Percentiles rank a stretch among this genome's conserved stretches.
These are phyloP conservation scores for Picochlorum sp. DNA, from an alignment of 139 green algal genomes.

Conservation along the genomic window DNA sequence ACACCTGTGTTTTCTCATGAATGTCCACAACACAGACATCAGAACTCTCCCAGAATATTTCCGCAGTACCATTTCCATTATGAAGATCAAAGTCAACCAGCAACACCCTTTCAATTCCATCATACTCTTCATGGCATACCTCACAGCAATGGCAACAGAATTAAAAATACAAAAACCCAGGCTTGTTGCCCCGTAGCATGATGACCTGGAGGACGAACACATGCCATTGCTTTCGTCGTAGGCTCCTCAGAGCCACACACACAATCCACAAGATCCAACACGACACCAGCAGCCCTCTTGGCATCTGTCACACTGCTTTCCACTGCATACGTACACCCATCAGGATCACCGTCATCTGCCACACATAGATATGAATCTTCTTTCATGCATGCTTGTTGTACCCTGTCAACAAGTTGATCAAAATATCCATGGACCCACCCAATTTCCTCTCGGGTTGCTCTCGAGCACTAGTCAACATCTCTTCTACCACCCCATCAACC, in stretches of 20 bases:
- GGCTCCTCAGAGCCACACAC: neutral
- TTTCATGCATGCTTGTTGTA: neutral
- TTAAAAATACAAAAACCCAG: constrained; percentile 14
- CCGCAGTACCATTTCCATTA: constrained; percentile 9
- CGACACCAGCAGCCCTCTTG: constrained; percentile 3
- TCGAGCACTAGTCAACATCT: neutral
- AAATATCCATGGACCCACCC: neutral
- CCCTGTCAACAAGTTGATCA: neutral
- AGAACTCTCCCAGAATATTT: constrained; percentile 2
- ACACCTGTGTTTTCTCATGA: constrained; percentile 7
- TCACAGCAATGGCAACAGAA: constrained; percentile 9
- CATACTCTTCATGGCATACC: constrained; percentile 4
- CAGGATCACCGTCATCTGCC: constrained; percentile 7
- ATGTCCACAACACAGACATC: constrained; percentile 7
- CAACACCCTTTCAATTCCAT: constrained; percentile 1
- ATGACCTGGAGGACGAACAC: constrained; percentile 7
- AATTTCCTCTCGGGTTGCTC: constrained; percentile 1
- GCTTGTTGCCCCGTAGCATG: constrained; percentile 1
- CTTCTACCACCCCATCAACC: neutral
- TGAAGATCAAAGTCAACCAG: constrained; percentile 15
- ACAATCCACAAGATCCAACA: constrained; percentile 13
- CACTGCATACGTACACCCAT: constrained; percentile 24
- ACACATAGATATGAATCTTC: neutral
- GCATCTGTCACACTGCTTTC: constrained; percentile 15
- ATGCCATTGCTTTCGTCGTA: neutral